These are phyloP conservation scores for Kwoniella shandongensis DNA, from an alignment of 768 basidiomycete genomes.

Conservation along the genomic window DNA sequence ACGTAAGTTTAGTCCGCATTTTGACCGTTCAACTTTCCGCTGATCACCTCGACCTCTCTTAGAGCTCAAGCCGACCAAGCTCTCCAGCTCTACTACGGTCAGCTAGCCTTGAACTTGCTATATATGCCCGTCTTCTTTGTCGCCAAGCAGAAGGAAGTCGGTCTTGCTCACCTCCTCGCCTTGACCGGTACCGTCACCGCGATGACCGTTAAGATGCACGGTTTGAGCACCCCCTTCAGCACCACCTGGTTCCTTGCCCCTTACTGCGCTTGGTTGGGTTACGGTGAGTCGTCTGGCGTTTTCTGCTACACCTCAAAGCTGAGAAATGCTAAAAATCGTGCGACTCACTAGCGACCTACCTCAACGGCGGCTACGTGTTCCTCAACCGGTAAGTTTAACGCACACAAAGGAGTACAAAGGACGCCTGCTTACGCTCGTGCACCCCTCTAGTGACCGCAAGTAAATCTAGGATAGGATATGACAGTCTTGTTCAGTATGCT, in stretches of 20 bases:
- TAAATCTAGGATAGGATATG: too few species aligned
- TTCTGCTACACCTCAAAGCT: neutral
- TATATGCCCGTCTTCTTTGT: slow-evolving; percentile 71
- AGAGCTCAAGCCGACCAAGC: slow-evolving; percentile 58
- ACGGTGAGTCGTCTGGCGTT: slow-evolving; percentile 45
- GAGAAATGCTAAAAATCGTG: too few species aligned
- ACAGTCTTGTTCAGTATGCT: too few species aligned
- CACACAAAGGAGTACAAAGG: neutral
- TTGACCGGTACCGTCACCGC: slow-evolving; percentile 62
- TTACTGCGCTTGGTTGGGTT: slow-evolving; percentile 68
- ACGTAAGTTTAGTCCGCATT: slow-evolving; percentile 53
- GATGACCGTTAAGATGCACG: slow-evolving; percentile 65
- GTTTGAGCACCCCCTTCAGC: slow-evolving; percentile 53
- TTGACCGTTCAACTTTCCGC: neutral
- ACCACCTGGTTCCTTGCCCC: slow-evolving; percentile 65
- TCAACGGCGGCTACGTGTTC: slow-evolving; percentile 67
- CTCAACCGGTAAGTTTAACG: slow-evolving; percentile 34
- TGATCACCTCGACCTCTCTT: neutral
- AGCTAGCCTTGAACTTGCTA: slow-evolving; percentile 62
- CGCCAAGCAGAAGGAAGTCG: slow-evolving; percentile 58
- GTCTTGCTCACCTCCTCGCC: slow-evolving; percentile 61
- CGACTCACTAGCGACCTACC: slow-evolving; percentile 59
- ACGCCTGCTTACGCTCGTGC: neutral
- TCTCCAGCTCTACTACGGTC: slow-evolving; percentile 64
- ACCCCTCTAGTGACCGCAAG: slow-evolving; percentile 10